A percentile compares a stretch with the other conserved stretches of the same genome.
Conservation (phyloP, 2,329 filamentous ascomycete genomes). For the Nothomitra cinnamomea region DNA sequence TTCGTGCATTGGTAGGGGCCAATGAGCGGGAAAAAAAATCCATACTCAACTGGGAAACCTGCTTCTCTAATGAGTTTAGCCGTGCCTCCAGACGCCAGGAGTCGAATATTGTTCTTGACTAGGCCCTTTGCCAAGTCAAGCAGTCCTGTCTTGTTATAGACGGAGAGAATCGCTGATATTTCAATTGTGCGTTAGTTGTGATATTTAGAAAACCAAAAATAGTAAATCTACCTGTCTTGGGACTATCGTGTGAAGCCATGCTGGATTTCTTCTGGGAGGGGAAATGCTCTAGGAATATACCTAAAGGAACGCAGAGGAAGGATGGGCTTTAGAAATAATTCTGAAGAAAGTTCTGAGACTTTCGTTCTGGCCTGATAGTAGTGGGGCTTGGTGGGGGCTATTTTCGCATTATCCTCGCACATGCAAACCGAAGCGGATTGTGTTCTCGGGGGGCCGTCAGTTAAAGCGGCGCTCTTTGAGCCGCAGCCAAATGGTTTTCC, state of each 20-base stretch:
- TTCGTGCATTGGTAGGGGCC: slow-evolving; percentile 19
- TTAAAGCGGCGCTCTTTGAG: slow-evolving; percentile 9
- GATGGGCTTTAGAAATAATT: no score
- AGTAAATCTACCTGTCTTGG: slow-evolving; percentile 4
- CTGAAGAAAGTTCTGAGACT: no score
- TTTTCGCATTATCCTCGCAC: no score
- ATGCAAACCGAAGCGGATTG: no score
- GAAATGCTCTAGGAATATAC: no score
- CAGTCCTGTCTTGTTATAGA: slow-evolving; percentile 96
- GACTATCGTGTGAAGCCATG: neutral
- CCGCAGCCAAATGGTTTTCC: neutral
- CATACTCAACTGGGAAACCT: slow-evolving; percentile 77
- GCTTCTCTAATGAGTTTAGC: slow-evolving; percentile 94
- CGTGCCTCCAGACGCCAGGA: slow-evolving; percentile 88
- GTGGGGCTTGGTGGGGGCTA: no score
- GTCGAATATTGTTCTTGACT: slow-evolving; percentile 72
- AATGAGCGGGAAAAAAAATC: slow-evolving; percentile 13
- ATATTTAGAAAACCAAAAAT: neutral
- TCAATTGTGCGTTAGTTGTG: neutral
- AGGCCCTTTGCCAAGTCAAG: slow-evolving; percentile 85
- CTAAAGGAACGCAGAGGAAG: no score
- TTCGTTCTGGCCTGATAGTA: no score
- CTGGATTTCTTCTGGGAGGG: no score
- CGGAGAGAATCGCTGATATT: slow-evolving; percentile 77
- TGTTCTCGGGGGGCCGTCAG: neutral